A percentile compares a stretch with the other conserved stretches of the same genome.
phyloP scores from a whole-genome alignment of 2,329 filamentous ascomycete species.

The Cylindrodendrum hubeiense region DNA sequence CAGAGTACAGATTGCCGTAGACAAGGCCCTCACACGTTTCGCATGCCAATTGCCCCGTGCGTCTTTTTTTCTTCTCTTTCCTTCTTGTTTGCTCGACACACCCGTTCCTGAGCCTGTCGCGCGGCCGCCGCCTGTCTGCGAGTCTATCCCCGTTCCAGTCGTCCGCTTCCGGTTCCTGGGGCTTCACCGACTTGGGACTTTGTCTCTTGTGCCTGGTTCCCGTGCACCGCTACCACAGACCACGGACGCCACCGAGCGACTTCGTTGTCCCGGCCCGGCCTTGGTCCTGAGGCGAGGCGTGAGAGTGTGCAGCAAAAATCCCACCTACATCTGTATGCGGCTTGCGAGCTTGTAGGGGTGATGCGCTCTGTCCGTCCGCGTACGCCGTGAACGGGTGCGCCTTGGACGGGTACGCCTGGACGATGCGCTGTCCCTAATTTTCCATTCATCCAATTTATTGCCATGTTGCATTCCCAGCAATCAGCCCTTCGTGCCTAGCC shows the following conservation, averaged over 20 bases:
- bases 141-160: conserved; percentile 1
- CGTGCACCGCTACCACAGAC: not conserved
- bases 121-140: not conserved
- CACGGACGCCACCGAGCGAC: not conserved
- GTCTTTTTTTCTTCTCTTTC: not conserved
- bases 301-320: not conserved
- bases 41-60: not conserved
- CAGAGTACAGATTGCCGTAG: not conserved
- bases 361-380: not conserved
- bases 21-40: not conserved
- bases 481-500: not conserved
- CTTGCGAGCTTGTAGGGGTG: not conserved
- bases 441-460: not conserved
- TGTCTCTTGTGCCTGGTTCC: conserved; percentile 11
- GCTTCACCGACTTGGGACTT: conserved; percentile 15
- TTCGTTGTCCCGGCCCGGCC: not conserved
- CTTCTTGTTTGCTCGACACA: too few species aligned
- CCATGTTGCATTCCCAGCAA: conserved; percentile 6
- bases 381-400: not conserved
- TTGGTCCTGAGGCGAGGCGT: not conserved
- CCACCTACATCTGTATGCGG: not conserved
- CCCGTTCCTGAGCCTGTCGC: not conserved
- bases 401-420: not conserved
- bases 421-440: conserved; percentile 3
- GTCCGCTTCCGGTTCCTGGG: not conserved